Conservation (phyloP, 2,329 filamentous ascomycete genomes). For the Fusarium xyrophilum region DNA sequence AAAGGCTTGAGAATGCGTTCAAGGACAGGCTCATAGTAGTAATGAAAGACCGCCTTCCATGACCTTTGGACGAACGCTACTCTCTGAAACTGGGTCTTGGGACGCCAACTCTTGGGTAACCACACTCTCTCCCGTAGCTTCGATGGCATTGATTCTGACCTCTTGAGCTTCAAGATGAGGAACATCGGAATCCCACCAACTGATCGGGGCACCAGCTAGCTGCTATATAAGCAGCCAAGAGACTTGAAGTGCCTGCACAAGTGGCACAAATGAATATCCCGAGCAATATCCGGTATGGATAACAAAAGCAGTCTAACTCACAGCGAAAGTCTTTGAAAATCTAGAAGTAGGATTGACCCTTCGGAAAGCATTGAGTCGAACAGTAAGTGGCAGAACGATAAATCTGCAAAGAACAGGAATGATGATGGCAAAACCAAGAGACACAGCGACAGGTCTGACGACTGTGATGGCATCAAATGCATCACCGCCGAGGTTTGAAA, state of each 20-base stretch:
- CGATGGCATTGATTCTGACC: neutral
- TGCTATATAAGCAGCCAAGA: conserved; percentile 70
- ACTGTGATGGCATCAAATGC: conserved; percentile 46
- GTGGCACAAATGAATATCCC: conserved; percentile 57
- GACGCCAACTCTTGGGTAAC: neutral
- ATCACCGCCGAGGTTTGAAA: conserved; percentile 65
- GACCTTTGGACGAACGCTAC: neutral
- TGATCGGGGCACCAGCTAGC: conserved; percentile 64
- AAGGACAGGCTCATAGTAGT: conserved; percentile 48
- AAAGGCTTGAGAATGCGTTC: conserved; percentile 69
- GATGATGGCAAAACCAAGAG: conserved; percentile 58
- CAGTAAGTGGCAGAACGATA: conserved; percentile 52
- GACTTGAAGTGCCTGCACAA: conserved; percentile 68
- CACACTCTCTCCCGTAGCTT: neutral
- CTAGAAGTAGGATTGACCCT: conserved; percentile 26
- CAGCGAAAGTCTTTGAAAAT: conserved; percentile 39
- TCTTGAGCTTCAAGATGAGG: conserved; percentile 24
- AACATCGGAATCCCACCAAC: conserved; percentile 63
- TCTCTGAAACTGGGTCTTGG: neutral
- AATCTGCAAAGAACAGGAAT: conserved; percentile 57
- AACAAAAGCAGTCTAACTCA: conserved; percentile 49
- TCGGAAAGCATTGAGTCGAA: conserved; percentile 45
- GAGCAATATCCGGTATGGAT: conserved; percentile 59
- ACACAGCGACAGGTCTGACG: conserved; percentile 55
- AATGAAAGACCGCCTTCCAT: conserved; percentile 15